phyloP scores from a whole-genome alignment of 305 asterid genomes.

The Lippia alba region DNA sequence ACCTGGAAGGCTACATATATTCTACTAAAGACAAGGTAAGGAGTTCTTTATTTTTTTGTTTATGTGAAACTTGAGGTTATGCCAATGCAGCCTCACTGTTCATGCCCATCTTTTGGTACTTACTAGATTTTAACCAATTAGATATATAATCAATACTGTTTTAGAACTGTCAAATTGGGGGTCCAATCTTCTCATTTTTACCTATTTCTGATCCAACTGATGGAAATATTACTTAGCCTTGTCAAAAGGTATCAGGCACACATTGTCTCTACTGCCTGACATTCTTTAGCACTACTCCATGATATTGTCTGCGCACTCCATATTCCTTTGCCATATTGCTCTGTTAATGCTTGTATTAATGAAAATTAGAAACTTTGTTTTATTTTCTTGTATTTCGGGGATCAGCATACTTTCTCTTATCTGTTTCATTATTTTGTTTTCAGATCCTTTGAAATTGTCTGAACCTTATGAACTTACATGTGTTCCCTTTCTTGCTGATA shows the following conservation, averaged over 20 bases:
- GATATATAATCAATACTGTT: slow-evolving; percentile 18
- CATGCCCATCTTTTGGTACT: slow-evolving; percentile 25
- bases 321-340: background rate
- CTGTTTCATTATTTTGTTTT: slow-evolving; percentile 19
- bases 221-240: slow-evolving; percentile 14
- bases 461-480: slow-evolving; percentile 28
- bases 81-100: slow-evolving; percentile 10
- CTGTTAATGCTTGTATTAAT: background rate
- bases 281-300: slow-evolving; percentile 7
- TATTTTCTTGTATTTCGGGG: slow-evolving; percentile 14
- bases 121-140: slow-evolving; percentile 21
- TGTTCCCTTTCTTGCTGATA: slow-evolving; percentile 38
- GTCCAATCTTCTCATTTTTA: slow-evolving; percentile 18
- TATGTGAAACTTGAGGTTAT: slow-evolving; percentile 19
- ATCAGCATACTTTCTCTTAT: background rate
- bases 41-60: slow-evolving; percentile 9
- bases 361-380: background rate
- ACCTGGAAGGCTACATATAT: slow-evolving; percentile 92
- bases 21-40: slow-evolving; percentile 92
- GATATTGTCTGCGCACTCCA: slow-evolving; percentile 1
- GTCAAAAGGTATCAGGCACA: slow-evolving; percentile 10
- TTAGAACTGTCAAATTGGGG: slow-evolving; percentile 14
- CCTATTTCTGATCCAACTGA: slow-evolving; percentile 20
- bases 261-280: slow-evolving; percentile 12
- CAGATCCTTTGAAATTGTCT: background rate